Evolutionary conservation across 768 basidiomycete genomes (phyloP), one percentile per base, ranked within the genome.

Genomic region (Hemileccinum impolitum): DNA sequence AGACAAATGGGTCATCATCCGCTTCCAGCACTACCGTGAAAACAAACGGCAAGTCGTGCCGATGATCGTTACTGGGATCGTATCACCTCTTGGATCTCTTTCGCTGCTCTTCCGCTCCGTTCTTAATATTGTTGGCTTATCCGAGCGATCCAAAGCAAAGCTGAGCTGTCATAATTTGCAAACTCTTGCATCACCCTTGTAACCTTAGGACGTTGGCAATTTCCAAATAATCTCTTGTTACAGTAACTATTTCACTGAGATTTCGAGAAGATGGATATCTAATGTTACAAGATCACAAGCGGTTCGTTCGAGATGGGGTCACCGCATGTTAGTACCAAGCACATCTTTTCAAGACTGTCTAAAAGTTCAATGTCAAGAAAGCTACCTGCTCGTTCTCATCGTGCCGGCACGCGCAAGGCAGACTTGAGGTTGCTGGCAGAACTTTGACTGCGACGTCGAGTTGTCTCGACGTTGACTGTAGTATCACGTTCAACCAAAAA

Each of bases 11-110:
- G 48, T 69, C 77, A 34, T 52, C 69, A 48, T 68, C 79, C 45
- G 61, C 71, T 40, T 71, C 78, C 37, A 72, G 65, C 43, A 58
- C 72, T 15, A 69, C 79, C 47, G 54, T 65, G 56, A 77, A 80
- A 65, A 69, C 79, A 23, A 85, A 83, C 51, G 83, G 81, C 57
- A 86, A 85, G 66, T 70, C 77, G 18, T 70, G 75, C 62, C 79
- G 84, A 62, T 84, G 72, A 80, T 62, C 54, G 43, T 54, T 35
- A 35, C 32, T 48, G 44, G 39, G 26, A 45, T 44, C 38, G 12
- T 32, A 17, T 39, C 36, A 40, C 55, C 59, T 60, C 53, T 56
- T 62, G 52, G 50, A 50, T 36, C 50, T 34, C 50, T 53, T 53
- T 59, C 49, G 57, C 47, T 59, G 9, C 50, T 56, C 37, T 39